Evolutionary conservation across 1,139 yeast species (phyloP).

Genomic region (Geotrichum citri-aurantii): DNA sequence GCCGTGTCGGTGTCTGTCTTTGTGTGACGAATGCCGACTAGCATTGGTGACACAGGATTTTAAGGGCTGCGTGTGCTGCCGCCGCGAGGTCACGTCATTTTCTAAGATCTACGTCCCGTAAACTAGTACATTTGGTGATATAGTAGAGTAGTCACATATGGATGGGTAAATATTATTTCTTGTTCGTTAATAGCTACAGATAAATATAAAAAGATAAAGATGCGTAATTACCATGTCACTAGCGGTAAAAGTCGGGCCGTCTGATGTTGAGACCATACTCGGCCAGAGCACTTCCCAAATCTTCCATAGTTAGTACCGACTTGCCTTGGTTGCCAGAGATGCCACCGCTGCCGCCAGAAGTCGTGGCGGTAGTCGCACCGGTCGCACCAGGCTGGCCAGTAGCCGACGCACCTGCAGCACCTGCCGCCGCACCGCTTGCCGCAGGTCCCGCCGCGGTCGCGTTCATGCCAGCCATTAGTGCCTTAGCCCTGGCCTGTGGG

Average conservation of each 20-base stretch:
- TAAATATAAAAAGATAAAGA: not conserved
- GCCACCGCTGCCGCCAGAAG: slow-evolving; percentile 28
- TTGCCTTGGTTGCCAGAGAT: slow-evolving; percentile 62
- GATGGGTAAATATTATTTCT: not conserved
- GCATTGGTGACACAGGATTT: slow-evolving; percentile 71
- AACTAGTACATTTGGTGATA: not conserved
- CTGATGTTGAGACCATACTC: slow-evolving; percentile 91
- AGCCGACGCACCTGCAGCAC: slow-evolving; percentile 21
- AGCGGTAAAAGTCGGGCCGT: slow-evolving; percentile 90
- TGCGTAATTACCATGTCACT: slow-evolving; percentile 16
- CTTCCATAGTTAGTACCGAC: slow-evolving; percentile 81
- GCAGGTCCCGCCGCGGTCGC: slow-evolving; percentile 23
- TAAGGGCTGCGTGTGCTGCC: slow-evolving; percentile 80
- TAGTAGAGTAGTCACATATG: not conserved
- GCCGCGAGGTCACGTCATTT: slow-evolving; percentile 55
- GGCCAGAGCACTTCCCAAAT: slow-evolving; percentile 74
- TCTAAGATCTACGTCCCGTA: slow-evolving; percentile 40
- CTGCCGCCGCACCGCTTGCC: slow-evolving; percentile 18
- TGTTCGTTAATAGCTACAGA: not conserved
- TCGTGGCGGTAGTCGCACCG: slow-evolving; percentile 37
- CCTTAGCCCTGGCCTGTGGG: slow-evolving; percentile 82
- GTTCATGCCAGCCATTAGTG: slow-evolving; percentile 50
- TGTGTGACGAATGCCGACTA: slow-evolving; percentile 78
- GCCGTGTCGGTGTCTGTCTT: slow-evolving; percentile 90
- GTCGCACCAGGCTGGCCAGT: slow-evolving; percentile 13